These are phyloP conservation scores for Taphrina betulina DNA, from an alignment of 1,139 yeast species.

Conservation along the genomic window DNA sequence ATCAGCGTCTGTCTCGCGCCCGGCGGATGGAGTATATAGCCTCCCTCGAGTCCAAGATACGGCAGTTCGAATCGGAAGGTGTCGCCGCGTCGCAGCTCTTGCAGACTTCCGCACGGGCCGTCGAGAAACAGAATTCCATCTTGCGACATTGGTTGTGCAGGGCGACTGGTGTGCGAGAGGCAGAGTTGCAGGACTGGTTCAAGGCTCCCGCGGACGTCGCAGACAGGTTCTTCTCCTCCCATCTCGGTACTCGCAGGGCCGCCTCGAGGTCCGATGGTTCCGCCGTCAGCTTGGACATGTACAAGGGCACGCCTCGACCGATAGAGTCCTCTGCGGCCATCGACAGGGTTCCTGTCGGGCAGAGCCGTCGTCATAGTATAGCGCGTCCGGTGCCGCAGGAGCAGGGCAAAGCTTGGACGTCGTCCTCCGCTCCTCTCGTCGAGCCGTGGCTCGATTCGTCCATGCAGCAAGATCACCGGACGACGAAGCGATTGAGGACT, in stretches of 20 bases:
- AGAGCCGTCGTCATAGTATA: too few species aligned
- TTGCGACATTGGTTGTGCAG: slow-evolving; percentile 11
- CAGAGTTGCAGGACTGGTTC: slow-evolving; percentile 16
- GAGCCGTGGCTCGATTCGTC: too few species aligned
- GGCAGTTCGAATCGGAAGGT: slow-evolving; percentile 48
- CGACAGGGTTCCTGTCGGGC: too few species aligned
- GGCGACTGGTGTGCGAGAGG: slow-evolving; percentile 2
- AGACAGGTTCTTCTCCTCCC: background rate
- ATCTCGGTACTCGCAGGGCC: background rate
- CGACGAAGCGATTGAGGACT: too few species aligned
- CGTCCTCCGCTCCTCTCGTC: too few species aligned
- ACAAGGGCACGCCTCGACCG: background rate
- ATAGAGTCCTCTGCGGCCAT: too few species aligned
- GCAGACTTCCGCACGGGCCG: slow-evolving; percentile 85
- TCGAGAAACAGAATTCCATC: slow-evolving; percentile 47
- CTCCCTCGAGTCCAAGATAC: slow-evolving; percentile 23
- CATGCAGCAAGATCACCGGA: too few species aligned
- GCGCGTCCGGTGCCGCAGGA: too few species aligned
- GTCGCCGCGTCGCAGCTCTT: slow-evolving; percentile 55
- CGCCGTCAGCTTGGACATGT: background rate
- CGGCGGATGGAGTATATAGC: slow-evolving; percentile 21
- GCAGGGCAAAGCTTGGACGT: too few species aligned
- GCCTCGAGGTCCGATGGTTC: background rate
- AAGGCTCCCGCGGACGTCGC: slow-evolving; percentile 7
- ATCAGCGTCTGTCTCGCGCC: slow-evolving; percentile 25